These are phyloP conservation scores for Luzula sylvatica DNA, from an alignment of 176 grass and related monocot species.

Conservation along the genomic window DNA sequence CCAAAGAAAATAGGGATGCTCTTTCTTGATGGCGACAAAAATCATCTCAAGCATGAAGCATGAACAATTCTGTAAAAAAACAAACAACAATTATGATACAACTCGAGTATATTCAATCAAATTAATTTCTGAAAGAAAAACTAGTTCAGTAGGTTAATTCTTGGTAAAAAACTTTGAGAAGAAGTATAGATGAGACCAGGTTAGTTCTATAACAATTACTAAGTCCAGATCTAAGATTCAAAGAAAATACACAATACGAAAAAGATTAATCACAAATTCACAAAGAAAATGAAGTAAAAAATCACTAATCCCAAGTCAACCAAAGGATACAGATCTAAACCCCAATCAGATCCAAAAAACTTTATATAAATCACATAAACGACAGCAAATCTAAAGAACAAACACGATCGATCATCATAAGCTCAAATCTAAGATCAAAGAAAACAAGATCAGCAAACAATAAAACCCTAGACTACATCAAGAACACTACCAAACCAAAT, in stretches of 20 bases:
- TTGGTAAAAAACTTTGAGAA: background rate
- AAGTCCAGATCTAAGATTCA: conserved; percentile 1
- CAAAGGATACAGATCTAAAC: background rate
- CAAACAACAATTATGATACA: background rate
- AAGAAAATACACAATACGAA: background rate
- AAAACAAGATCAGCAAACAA: background rate
- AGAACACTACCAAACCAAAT: background rate
- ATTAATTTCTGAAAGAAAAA: too few relatives aligned
- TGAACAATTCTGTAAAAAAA: conserved; percentile 9
- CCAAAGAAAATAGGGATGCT: conserved; percentile 42
- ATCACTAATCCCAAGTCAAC: conserved; percentile 13
- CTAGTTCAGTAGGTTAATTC: background rate
- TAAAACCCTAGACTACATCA: background rate
- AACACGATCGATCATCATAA: background rate
- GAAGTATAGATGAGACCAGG: background rate
- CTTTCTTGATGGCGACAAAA: conserved; percentile 31
- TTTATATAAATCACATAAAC: background rate
- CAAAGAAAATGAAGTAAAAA: background rate
- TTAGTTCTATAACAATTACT: background rate
- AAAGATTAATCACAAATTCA: background rate
- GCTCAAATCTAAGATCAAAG: background rate
- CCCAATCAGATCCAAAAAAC: background rate
- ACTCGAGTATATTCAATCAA: too few relatives aligned
- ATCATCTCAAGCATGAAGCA: conserved; percentile 23
- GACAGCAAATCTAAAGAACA: background rate